Evolutionary conservation across 2,329 filamentous ascomycete species (phyloP), one percentile per base, ranked within the genome.

Genomic region (Fusarium mundagurra): DNA sequence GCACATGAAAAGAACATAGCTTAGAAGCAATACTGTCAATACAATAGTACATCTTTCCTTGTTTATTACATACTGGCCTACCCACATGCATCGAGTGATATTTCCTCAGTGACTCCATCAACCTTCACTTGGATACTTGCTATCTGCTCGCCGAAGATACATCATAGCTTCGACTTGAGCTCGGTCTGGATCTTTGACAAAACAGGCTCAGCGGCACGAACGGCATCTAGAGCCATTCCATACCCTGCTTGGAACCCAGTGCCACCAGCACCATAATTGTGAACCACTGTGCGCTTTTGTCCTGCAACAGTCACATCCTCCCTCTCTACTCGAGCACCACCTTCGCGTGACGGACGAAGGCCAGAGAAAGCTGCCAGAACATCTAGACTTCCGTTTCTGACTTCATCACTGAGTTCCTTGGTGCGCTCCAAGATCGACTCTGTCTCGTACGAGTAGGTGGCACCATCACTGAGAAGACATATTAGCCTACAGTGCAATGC

Each of bases 1-100:
- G 45, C 33, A 44, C 47, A 60, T 20, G 36, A 70, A 53, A 47
- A 59, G 60, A 39, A 54, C 22, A 53, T 66, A 70, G 66, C 43
- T 66, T 70, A 70, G 66, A 70, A 70, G 27, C 53, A 55, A 58
- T 66, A 31, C 31, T 51, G 66, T 66, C 60, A 59, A 70, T 66
- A 70, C 66, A 57, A 60, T 51, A 70, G 38, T 38, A 60, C n/a
- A 59, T 47, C 39, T 70, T 66, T 70, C 53, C 16, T 70, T 64
- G 10, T 57, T 61, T 22, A 20, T 67, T 13, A 38, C 3, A 31
- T 4, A 44, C 22, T 48, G 29, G 18, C 11, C 20, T 10, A 10
- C 24, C 0, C 17, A 34, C 2, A 14, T 14, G 31, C 2, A 8
- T 11, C n/a, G 4, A 36, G 48, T 55, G 47, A 24, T 3, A 6